phyloP scores from a whole-genome alignment of 2,329 filamentous ascomycete species.

The Alternaria brassicicola region DNA sequence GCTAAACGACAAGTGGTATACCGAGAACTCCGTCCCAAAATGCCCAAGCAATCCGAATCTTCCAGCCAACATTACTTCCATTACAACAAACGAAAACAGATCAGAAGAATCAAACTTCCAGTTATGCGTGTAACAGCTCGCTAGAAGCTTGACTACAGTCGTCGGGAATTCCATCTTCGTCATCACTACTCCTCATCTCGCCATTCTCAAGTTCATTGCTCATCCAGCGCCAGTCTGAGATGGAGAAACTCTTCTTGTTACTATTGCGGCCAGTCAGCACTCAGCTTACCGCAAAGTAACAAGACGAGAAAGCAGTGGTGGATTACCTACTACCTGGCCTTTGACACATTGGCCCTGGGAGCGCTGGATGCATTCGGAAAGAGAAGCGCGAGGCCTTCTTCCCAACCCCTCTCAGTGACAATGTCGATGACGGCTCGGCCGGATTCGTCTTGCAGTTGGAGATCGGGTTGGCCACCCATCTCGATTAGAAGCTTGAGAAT shows the following conservation, averaged over 20 bases:
- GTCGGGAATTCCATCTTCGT: constrained; percentile 10
- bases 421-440: constrained; percentile 42
- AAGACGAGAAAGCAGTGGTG: constrained; percentile 4
- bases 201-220: constrained; percentile 5
- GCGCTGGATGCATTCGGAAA: constrained; percentile 32
- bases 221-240: constrained; percentile 21
- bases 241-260: constrained; percentile 14
- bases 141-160: constrained; percentile 17
- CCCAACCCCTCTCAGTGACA: constrained; percentile 46
- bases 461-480: constrained; percentile 38
- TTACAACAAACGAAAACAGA: background rate
- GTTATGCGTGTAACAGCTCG: constrained; percentile 7
- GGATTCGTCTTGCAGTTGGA: constrained; percentile 39
- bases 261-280: constrained; percentile 3
- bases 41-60: background rate
- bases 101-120: background rate
- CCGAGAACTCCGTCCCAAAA: constrained; percentile 1
- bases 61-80: constrained; percentile 1
- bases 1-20: constrained; percentile 6
- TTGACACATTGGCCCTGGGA: constrained; percentile 2
- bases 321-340: constrained; percentile 37
- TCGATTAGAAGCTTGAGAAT: constrained; percentile 44
- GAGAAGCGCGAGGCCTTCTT: constrained; percentile 43
- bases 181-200: constrained; percentile 4
- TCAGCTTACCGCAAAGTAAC: constrained; percentile 1